Evolutionary conservation across 176 grass and related monocot genomes (phyloP).

Genomic region (Saccharum spontaneum): DNA sequence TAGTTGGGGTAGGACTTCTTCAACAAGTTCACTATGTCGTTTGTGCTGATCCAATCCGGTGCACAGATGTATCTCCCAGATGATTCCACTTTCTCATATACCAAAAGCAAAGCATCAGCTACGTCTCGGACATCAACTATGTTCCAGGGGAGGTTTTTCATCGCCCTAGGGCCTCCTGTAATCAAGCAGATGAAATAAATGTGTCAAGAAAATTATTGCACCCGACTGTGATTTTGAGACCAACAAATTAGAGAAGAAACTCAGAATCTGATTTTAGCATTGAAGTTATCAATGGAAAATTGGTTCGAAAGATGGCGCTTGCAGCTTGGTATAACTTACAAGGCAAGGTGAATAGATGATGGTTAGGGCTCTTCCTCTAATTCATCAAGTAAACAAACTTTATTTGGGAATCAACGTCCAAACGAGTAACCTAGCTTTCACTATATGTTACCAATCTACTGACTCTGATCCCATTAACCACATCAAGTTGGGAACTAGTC

Average conservation of each 20-base stretch:
- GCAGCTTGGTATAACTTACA: background rate
- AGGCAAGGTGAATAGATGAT: too few relatives aligned
- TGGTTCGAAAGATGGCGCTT: background rate
- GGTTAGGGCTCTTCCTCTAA: too few relatives aligned
- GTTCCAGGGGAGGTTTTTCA: conserved; percentile 35
- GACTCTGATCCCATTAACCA: background rate
- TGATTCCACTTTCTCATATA: conserved; percentile 40
- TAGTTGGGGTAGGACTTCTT: conserved; percentile 43
- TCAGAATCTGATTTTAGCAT: background rate
- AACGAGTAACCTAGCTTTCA: background rate
- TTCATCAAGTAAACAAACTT: background rate
- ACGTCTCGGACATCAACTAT: conserved; percentile 60
- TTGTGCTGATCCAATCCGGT: conserved; percentile 3
- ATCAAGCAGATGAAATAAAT: background rate
- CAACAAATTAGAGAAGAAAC: background rate
- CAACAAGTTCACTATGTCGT: conserved; percentile 34
- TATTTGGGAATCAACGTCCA: background rate
- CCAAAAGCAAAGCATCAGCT: conserved; percentile 46
- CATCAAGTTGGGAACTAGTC: background rate
- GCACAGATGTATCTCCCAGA: conserved; percentile 46
- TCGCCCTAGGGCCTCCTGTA: conserved; percentile 38
- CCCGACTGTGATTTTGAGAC: background rate
- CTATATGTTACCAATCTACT: background rate
- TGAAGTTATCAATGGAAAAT: background rate
- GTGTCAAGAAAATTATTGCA: background rate